Base-by-base conservation (phyloP, 164 flowering plant species). In the Dillenia turbinata region DNA sequence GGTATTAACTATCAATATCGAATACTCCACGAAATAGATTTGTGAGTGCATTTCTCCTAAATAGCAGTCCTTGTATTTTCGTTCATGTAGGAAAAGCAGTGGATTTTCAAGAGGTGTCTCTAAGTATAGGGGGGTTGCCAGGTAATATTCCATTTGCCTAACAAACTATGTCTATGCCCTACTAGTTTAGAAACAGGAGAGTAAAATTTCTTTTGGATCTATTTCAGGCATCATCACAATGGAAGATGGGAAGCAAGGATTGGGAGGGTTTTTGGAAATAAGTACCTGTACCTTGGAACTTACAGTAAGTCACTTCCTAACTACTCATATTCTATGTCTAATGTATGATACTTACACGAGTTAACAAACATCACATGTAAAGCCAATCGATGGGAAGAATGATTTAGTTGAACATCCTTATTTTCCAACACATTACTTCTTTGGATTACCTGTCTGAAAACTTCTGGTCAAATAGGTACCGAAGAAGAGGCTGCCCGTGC, bases 191-290 rank as follows among this genome's bases (percentile, higher is more conserved):
- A 26, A 26, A 26, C 33, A 26, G 33, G 33, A 26, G 33, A 26
- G 33, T 26, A 26, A 26, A 26, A 3, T 26, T 26, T 26, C 33
- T 26, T 26, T 26, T 26, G 68, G 66, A 44, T 40, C 43, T 66
- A 56, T 44, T 54, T 14, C 62, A 82, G 85, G 72, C 85, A 82
- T 55, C 83, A 82, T 57, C 85, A 82, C 55, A 79, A 82, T 26
- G 83, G 83, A 13, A 78, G 85, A 50, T 82, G 85, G 83, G 83
- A 82, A 55, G 83, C 85, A 46, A 71, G 85, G 66, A 79, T 82
- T 22, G 85, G 85, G 2, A 80, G 85, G 9, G 83, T 81, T 44
- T 73, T 60, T 48, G 83, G 86, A 22, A 79, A 82, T 65, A 82
- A 77, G 51, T 77, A 82, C 59, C 78, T 79, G 54, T 82, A 79